A percentile compares a stretch with the other conserved stretches of the same genome.
phyloP scores from a whole-genome alignment of 2,329 filamentous ascomycete genomes.

The Phaeosphaeriaceae sp. region DNA sequence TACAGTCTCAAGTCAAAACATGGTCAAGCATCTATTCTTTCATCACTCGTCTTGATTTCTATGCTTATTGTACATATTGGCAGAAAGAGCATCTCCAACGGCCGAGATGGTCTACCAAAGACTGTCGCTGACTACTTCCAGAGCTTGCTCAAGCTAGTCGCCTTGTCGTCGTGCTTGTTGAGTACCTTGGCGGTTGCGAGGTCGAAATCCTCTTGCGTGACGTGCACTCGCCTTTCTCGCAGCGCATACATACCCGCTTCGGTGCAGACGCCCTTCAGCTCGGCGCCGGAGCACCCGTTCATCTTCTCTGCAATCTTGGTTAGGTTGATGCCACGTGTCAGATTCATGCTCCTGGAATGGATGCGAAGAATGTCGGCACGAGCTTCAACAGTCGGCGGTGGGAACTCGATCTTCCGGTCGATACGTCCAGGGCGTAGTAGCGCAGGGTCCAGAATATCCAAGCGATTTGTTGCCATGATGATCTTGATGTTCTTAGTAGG shows the following conservation, averaged over 20 bases:
- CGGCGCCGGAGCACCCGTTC: slow-evolving; percentile 97
- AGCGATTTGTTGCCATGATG: slow-evolving; percentile 98
- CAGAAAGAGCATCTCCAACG: slow-evolving; percentile 3
- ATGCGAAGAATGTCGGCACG: slow-evolving; percentile 97
- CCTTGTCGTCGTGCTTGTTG: slow-evolving; percentile 99
- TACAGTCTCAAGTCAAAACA: neutral
- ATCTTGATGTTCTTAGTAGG: slow-evolving; percentile 99
- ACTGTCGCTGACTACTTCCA: slow-evolving; percentile 67
- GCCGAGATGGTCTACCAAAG: slow-evolving; percentile 1
- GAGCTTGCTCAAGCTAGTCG: slow-evolving; percentile 86
- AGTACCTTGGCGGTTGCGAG: slow-evolving; percentile 98
- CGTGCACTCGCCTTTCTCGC: slow-evolving; percentile 92
- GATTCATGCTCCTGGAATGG: slow-evolving; percentile 97
- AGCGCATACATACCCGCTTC: slow-evolving; percentile 98
- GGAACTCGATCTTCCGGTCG: slow-evolving; percentile 98
- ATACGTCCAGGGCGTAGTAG: slow-evolving; percentile 95
- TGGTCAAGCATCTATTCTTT: neutral
- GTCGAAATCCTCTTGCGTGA: slow-evolving; percentile 99
- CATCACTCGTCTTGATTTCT: slow-evolving; percentile 8
- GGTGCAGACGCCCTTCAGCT: slow-evolving; percentile 98
- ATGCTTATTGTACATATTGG: slow-evolving; percentile 23
- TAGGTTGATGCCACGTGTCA: slow-evolving; percentile 95
- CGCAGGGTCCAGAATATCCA: slow-evolving; percentile 96
- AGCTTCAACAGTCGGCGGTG: slow-evolving; percentile 93
- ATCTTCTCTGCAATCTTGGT: slow-evolving; percentile 99